phyloP scores from a whole-genome alignment of 164 flowering plant species.

The Vitis labrusca region DNA sequence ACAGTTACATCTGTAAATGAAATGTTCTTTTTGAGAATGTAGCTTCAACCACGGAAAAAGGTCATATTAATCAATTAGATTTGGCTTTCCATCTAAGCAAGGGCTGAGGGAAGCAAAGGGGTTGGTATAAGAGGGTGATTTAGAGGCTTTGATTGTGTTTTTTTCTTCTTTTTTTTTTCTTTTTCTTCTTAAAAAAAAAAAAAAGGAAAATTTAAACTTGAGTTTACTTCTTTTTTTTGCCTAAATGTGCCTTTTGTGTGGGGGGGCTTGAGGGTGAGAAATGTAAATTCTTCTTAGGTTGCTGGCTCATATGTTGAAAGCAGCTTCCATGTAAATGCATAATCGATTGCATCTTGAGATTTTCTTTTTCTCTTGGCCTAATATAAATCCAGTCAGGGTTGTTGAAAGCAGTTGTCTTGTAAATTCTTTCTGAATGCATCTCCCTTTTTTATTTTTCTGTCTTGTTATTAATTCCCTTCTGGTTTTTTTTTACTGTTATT shows the following conservation, averaged over 20 bases:
- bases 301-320: constrained; percentile 36
- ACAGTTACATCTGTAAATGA: constrained; percentile 31
- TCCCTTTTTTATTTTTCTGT: neutral
- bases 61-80: constrained; percentile 25
- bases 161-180: constrained; percentile 10
- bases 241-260: constrained; percentile 30
- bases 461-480: too few species aligned
- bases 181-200: neutral
- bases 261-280: constrained; percentile 39
- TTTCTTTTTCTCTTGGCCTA: constrained; percentile 1
- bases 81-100: constrained; percentile 22
- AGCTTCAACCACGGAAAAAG: constrained; percentile 15
- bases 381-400: constrained; percentile 8
- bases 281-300: constrained; percentile 66
- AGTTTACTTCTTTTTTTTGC: constrained; percentile 16
- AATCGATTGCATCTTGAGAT: constrained; percentile 26
- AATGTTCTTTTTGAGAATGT: constrained; percentile 14
- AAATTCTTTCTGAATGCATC: neutral
- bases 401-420: constrained; percentile 7
- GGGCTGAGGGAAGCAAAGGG: constrained; percentile 15
- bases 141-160: constrained; percentile 29
- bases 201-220: neutral
- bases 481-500: too few species aligned
- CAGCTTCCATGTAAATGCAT: constrained; percentile 56
- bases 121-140: constrained; percentile 15